Conservation (phyloP, 768 basidiomycete genomes). For the Termitomyces heimii region DNA sequence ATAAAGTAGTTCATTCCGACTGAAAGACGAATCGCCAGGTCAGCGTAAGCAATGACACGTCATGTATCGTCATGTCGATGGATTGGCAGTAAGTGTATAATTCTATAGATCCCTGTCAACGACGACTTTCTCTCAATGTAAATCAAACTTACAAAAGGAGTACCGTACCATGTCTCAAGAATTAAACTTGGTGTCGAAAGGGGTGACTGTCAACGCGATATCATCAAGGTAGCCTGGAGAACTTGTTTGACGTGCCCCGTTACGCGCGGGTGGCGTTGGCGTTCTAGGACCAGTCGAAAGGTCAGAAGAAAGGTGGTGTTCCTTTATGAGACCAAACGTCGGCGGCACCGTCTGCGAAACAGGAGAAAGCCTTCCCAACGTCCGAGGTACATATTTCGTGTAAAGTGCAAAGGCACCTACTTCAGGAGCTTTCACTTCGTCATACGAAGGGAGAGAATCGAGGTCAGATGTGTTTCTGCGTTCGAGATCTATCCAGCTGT, state of each 20-base stretch:
- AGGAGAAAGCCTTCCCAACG: constrained; percentile 3
- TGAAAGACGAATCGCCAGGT: neutral
- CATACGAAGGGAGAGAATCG: neutral
- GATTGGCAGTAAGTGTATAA: neutral
- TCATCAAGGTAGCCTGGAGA: neutral
- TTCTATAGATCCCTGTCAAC: neutral
- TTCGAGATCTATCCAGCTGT: constrained; percentile 11
- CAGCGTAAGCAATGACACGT: neutral
- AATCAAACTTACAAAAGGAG: neutral
- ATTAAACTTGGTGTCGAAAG: neutral
- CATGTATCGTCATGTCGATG: neutral
- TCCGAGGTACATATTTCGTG: constrained; percentile 4
- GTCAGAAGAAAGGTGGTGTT: constrained; percentile 5
- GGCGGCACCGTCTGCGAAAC: neutral
- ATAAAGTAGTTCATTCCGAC: neutral
- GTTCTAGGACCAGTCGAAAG: neutral
- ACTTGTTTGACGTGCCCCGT: neutral
- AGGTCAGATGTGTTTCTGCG: neutral
- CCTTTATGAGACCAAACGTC: constrained; percentile 1
- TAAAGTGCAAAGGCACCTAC: neutral
- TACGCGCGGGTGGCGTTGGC: too few species aligned
- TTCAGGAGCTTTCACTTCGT: neutral
- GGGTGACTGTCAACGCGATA: neutral
- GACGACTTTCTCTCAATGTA: neutral
- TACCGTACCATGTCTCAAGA: neutral